These are phyloP conservation scores for Citrus sp. DNA, from an alignment of 345 rosid species.

Conservation along the genomic window DNA sequence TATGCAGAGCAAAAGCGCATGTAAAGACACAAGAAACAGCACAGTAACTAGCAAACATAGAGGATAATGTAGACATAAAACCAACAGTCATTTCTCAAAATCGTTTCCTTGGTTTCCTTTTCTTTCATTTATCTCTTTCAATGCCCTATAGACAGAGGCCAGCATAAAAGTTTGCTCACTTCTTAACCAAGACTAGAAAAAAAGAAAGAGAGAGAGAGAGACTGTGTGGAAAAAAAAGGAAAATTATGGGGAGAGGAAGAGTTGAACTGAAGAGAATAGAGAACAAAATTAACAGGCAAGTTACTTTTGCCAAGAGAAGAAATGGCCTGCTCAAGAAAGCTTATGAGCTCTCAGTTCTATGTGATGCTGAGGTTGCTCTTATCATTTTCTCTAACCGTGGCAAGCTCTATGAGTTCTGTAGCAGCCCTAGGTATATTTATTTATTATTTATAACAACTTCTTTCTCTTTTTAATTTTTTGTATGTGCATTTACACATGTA, in stretches of 20 bases:
- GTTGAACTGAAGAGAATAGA: conserved; percentile 67
- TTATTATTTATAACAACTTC: not conserved
- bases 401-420: conserved; percentile 57
- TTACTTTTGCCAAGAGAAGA: conserved; percentile 66
- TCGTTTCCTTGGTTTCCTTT: conserved; percentile 26
- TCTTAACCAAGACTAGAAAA: conserved; percentile 35
- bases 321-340: conserved; percentile 68
- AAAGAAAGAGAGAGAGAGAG: not conserved
- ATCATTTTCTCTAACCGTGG: conserved; percentile 58
- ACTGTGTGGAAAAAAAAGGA: not conserved
- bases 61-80: not conserved
- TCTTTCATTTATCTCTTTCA: conserved; percentile 15
- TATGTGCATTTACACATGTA: not conserved
- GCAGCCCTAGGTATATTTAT: conserved; percentile 42
- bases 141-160: conserved; percentile 2
- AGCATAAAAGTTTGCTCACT: conserved; percentile 21
- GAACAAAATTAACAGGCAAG: conserved; percentile 67
- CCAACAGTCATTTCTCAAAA: not conserved
- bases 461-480: not conserved
- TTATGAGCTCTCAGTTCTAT: conserved; percentile 57
- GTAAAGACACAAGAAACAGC: not conserved
- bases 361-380: conserved; percentile 68
- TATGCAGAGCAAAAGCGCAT: not conserved
- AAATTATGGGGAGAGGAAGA: conserved; percentile 59
- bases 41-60: not conserved